phyloP scores from a whole-genome alignment of 441 rosid species.

The Aleurites moluccanus region DNA sequence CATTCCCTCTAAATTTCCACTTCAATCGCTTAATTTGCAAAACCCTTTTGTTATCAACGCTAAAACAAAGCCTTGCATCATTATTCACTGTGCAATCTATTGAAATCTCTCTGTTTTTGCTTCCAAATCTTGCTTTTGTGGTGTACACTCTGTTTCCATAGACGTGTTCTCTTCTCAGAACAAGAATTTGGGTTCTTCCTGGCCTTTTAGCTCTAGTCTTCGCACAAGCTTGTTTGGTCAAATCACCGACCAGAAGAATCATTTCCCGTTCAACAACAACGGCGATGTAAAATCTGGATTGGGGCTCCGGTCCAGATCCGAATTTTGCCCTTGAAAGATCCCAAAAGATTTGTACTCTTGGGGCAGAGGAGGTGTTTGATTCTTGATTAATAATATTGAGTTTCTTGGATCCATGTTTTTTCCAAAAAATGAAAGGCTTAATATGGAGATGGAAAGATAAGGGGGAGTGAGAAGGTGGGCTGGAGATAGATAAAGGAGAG shows the following conservation, averaged over 20 bases:
- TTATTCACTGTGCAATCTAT: slow-evolving; percentile 61
- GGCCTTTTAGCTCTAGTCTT: slow-evolving; percentile 45
- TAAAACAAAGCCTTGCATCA: slow-evolving; percentile 59
- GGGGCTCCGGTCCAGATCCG: slow-evolving; percentile 77
- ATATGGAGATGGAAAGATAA: slow-evolving; percentile 63
- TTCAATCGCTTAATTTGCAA: slow-evolving; percentile 66
- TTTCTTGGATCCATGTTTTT: slow-evolving; percentile 60
- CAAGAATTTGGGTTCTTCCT: slow-evolving; percentile 44
- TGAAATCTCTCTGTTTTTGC: slow-evolving; percentile 57
- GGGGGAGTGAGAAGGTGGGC: slow-evolving; percentile 47
- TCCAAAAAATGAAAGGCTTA: slow-evolving; percentile 73
- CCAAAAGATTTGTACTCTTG: slow-evolving; percentile 64
- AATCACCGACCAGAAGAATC: slow-evolving; percentile 70
- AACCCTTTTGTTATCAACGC: slow-evolving; percentile 55
- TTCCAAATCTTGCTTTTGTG: slow-evolving; percentile 68
- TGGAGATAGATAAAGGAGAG: slow-evolving; percentile 50
- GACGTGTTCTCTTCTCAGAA: slow-evolving; percentile 75
- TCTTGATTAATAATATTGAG: slow-evolving; percentile 24
- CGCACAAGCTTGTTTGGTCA: slow-evolving; percentile 49
- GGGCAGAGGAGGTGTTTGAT: slow-evolving; percentile 7
- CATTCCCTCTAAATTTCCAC: slow-evolving; percentile 94
- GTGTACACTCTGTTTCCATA: slow-evolving; percentile 61
- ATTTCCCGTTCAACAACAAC: slow-evolving; percentile 66
- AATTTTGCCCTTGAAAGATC: slow-evolving; percentile 72
- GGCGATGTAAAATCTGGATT: slow-evolving; percentile 72